Base-by-base conservation (phyloP, 805 yeast species). In the Lipomyces spencermartinsiae region DNA sequence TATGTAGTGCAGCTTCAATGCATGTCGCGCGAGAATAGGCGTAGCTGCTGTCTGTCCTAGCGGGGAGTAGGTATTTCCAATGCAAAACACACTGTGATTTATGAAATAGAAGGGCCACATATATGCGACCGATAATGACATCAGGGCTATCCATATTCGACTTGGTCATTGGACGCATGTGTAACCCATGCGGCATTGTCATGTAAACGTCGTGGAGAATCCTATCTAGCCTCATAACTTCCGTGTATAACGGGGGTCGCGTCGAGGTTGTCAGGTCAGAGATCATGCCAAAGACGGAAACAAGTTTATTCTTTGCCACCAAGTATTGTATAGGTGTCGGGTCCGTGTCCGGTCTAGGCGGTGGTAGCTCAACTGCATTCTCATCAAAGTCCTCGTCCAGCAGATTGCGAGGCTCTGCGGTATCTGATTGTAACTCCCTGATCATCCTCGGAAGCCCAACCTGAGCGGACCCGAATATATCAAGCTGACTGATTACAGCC, bases 361-460 rank as follows among this genome's bases (percentile, higher is more conserved):
- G 65, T 1, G 75, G 73, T 14, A 68, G 39, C 54, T 64, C 68
- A 12, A 61, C 73, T 22, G 58, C 65, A 1, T 60, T 61, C 14
- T 71, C 70, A 37, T 69, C 65, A 8, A 75, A 66, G 55, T 75
- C 78, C 16, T 57, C 61, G 25, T 74, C 77, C 25, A 73, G 67
- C 34, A 74, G 62, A 54, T 74, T 74, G 1, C 65, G 29, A 5
- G 78, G 78, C 39, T 63, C 65, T 8, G 66, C 62, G 33, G 73
- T 77, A 57, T 77, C 80, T 35, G 71, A 62, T n/a, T 76, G 77
- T 19, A 62, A 69, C 8, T 58, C 57, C 8, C 74, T 68, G 39
- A 76, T 72, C 2, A 73, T 72, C 61, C 74, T 37, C 4, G 80
- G 80, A 51, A 77, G 71, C 1, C 79, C 79, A 54, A 76, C 76